phyloP scores from a whole-genome alignment of 2,329 filamentous ascomycete genomes.

The Leptographium wingfieldii region DNA sequence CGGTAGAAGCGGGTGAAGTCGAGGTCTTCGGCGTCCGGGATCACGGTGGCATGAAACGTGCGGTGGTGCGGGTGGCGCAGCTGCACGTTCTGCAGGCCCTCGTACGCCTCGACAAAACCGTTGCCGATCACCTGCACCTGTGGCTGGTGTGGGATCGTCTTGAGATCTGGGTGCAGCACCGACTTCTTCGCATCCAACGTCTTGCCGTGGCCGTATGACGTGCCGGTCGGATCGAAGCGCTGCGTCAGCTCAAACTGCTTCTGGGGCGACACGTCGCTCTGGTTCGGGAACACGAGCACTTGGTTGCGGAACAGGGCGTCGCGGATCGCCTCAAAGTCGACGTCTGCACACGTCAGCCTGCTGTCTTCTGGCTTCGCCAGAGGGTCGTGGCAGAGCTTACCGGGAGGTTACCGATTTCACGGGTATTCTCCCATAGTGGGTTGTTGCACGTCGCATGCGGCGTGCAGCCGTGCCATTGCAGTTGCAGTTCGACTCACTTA shows the following conservation, averaged over 20 bases:
- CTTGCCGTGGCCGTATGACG: conserved; percentile 61
- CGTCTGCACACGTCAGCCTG: conserved; percentile 27
- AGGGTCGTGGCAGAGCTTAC: conserved; percentile 8
- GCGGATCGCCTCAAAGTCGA: conserved; percentile 50
- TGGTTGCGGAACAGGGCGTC: conserved; percentile 55
- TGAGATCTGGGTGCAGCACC: conserved; percentile 66
- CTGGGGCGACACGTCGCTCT: conserved; percentile 49
- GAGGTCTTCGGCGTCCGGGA: conserved; percentile 41
- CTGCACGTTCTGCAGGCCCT: conserved; percentile 54
- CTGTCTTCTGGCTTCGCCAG: background rate
- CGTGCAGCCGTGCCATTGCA: background rate
- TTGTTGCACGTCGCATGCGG: background rate
- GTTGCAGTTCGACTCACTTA: conserved; percentile 24
- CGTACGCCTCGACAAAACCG: conserved; percentile 54
- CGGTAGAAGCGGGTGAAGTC: conserved; percentile 51
- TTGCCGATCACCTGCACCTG: conserved; percentile 75
- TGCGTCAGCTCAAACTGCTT: conserved; percentile 64
- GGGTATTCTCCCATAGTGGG: conserved; percentile 14
- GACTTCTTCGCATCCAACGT: conserved; percentile 50
- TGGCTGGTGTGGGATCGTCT: conserved; percentile 68
- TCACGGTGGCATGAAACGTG: conserved; percentile 56
- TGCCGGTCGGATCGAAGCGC: conserved; percentile 55
- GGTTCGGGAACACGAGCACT: conserved; percentile 59
- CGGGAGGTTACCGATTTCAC: conserved; percentile 16
- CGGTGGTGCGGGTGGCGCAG: conserved; percentile 66